Conservation (phyloP, 2,329 filamentous ascomycete genomes). For the Neocucurbitaria cava region DNA sequence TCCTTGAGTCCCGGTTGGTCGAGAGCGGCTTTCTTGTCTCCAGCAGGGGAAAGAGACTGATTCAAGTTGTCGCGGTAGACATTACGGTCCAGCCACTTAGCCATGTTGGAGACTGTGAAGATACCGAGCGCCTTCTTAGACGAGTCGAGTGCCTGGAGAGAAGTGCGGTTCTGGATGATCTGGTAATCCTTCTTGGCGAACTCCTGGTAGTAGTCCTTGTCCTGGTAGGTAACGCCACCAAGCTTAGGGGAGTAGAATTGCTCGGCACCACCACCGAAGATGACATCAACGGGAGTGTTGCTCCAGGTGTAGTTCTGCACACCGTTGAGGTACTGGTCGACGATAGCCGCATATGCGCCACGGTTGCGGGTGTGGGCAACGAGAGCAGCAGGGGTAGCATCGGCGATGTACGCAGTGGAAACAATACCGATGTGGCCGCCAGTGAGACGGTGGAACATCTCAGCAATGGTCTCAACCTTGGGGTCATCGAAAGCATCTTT, state of each 20-base stretch:
- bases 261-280: slow-evolving; percentile 83
- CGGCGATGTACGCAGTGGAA: slow-evolving; percentile 80
- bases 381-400: slow-evolving; percentile 77
- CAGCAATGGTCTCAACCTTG: slow-evolving; percentile 83
- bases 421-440: slow-evolving; percentile 68
- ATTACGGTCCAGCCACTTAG: slow-evolving; percentile 87
- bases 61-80: slow-evolving; percentile 75
- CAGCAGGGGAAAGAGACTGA: slow-evolving; percentile 73
- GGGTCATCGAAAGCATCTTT: slow-evolving; percentile 78
- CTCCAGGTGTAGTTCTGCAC: slow-evolving; percentile 84
- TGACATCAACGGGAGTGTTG: slow-evolving; percentile 73
- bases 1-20: slow-evolving; percentile 86
- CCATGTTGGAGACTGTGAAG: slow-evolving; percentile 76
- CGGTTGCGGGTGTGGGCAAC: slow-evolving; percentile 72
- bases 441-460: slow-evolving; percentile 75
- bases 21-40: slow-evolving; percentile 67
- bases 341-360: slow-evolving; percentile 71
- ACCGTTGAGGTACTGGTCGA: slow-evolving; percentile 79
- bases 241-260: slow-evolving; percentile 68
- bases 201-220: slow-evolving; percentile 74
- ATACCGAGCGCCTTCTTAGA: slow-evolving; percentile 74
- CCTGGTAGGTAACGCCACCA: slow-evolving; percentile 68
- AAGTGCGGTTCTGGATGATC: slow-evolving; percentile 76
- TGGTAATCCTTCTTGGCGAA: slow-evolving; percentile 77
- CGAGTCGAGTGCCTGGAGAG: slow-evolving; percentile 65